Percentiles rank a stretch among this genome's conserved stretches.
These are phyloP conservation scores for Liquidambar formosana DNA, from an alignment of 164 flowering plant species.

Conservation along the genomic window DNA sequence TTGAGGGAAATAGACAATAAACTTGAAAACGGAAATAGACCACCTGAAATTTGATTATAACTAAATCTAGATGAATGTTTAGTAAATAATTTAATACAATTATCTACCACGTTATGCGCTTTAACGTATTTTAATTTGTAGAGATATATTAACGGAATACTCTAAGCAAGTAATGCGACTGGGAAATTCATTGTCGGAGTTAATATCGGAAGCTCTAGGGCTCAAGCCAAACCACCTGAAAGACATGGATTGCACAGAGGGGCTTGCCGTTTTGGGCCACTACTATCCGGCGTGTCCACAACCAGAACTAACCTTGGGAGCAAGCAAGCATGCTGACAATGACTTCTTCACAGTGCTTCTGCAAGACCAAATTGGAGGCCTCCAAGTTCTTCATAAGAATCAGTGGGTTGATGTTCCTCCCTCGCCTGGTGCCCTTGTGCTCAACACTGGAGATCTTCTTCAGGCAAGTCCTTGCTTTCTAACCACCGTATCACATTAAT, in stretches of 20 bases:
- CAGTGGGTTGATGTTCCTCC: slow-evolving; percentile 44
- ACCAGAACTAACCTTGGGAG: slow-evolving; percentile 45
- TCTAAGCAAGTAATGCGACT: slow-evolving; percentile 13
- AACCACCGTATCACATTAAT: too few species aligned
- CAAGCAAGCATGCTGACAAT: slow-evolving; percentile 37
- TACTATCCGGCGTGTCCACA: slow-evolving; percentile 56
- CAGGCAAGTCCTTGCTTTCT: slow-evolving; percentile 14
- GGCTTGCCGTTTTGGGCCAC: slow-evolving; percentile 15
- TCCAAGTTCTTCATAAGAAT: slow-evolving; percentile 39
- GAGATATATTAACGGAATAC: slow-evolving; percentile 29
- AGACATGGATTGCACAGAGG: slow-evolving; percentile 26
- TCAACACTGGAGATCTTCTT: slow-evolving; percentile 23
- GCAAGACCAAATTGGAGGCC: slow-evolving; percentile 48
- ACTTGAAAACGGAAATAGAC: too few species aligned
- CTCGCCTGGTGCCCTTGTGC: slow-evolving; percentile 22
- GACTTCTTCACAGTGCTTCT: slow-evolving; percentile 44
- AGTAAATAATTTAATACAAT: too few species aligned
- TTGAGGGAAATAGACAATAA: too few species aligned
- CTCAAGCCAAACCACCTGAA: slow-evolving; percentile 20
- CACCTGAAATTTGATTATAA: too few species aligned
- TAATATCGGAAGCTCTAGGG: slow-evolving; percentile 32
- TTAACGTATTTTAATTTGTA: too few species aligned
- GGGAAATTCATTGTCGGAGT: slow-evolving; percentile 19
- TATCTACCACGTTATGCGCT: too few species aligned
- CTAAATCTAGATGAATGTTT: too few species aligned